Percentiles rank a stretch among this genome's conserved stretches.
These are phyloP conservation scores for Pistacia atlantica DNA, from an alignment of 345 rosid species.

Conservation along the genomic window DNA sequence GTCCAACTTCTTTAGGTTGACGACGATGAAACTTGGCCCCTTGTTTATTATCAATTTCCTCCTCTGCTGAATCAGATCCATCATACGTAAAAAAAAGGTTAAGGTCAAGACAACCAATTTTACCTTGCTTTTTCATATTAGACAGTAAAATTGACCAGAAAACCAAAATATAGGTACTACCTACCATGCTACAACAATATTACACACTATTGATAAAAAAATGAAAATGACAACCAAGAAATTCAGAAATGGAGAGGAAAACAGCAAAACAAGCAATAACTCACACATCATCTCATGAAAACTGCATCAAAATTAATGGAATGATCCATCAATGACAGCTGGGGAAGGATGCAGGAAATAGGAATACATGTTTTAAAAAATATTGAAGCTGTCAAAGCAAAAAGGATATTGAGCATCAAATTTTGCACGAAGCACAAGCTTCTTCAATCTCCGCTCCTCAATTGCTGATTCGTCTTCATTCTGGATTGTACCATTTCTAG, in stretches of 20 bases:
- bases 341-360: background rate
- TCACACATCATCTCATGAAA: background rate
- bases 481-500: conserved; percentile 31
- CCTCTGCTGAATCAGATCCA: conserved; percentile 63
- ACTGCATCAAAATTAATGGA: background rate
- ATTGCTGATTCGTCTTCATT: conserved; percentile 46
- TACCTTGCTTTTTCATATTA: background rate
- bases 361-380: background rate
- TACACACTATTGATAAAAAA: background rate
- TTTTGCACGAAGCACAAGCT: conserved; percentile 76
- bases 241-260: background rate
- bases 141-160: background rate
- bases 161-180: background rate
- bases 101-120: conserved; percentile 45
- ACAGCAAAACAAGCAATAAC: background rate
- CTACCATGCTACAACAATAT: background rate
- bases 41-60: conserved; percentile 51
- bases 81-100: conserved; percentile 54
- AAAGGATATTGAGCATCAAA: conserved; percentile 94
- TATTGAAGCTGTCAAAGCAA: conserved; percentile 20
- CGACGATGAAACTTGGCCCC: conserved; percentile 37
- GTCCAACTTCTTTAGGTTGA: conserved; percentile 66
- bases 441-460: conserved; percentile 74
- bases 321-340: background rate
- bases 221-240: background rate